Conservation (phyloP, 2,329 filamentous ascomycete species). For the Talaromyces marneffei region DNA sequence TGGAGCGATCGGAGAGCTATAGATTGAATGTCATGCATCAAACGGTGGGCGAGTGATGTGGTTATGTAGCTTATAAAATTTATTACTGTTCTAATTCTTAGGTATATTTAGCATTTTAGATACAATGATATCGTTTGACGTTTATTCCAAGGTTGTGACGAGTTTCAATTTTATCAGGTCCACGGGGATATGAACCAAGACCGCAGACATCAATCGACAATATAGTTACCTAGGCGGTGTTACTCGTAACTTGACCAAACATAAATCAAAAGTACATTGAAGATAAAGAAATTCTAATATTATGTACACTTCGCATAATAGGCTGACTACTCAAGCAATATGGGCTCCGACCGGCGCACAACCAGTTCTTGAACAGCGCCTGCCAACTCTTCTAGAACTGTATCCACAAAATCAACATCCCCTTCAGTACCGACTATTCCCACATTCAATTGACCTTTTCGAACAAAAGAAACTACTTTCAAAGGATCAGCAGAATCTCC, state of each 20-base stretch:
- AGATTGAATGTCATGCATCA: slow-evolving; percentile 47
- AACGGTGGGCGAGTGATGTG: slow-evolving; percentile 32
- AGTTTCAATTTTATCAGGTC: too few relatives aligned
- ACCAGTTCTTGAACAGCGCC: not conserved
- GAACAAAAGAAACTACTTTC: slow-evolving; percentile 40
- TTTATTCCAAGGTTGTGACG: too few relatives aligned
- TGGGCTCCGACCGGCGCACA: not conserved
- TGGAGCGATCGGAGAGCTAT: slow-evolving; percentile 46
- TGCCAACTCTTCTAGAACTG: slow-evolving; percentile 48
- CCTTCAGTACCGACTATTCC: slow-evolving; percentile 51
- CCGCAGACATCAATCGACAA: too few relatives aligned
- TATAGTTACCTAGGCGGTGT: too few relatives aligned
- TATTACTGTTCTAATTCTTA: not conserved
- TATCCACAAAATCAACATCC: slow-evolving; percentile 46
- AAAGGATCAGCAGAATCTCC: slow-evolving; percentile 39
- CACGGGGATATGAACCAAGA: too few relatives aligned
- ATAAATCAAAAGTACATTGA: too few relatives aligned
- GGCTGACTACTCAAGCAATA: not conserved
- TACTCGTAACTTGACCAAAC: too few relatives aligned
- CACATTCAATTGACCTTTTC: slow-evolving; percentile 55
- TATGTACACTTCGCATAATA: too few relatives aligned
- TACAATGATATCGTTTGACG: too few relatives aligned
- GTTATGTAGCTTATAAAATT: not conserved
- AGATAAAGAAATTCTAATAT: too few relatives aligned
- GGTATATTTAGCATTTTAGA: not conserved